Evolutionary conservation across 768 basidiomycete genomes (phyloP).

Genomic region (Collybia sp.): DNA sequence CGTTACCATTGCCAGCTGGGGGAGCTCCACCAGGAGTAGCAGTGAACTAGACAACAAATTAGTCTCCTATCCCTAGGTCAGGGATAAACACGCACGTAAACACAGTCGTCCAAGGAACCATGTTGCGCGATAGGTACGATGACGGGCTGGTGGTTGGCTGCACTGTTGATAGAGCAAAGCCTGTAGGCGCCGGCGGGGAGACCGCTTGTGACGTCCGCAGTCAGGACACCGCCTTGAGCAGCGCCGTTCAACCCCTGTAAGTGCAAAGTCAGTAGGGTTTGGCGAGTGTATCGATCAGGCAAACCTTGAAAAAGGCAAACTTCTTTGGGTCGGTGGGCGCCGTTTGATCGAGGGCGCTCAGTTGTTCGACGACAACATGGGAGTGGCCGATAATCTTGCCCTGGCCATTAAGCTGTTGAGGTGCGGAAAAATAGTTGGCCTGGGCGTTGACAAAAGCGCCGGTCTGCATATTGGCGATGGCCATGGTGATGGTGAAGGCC

Average conservation of each 20-base stretch:
- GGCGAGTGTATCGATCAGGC: not conserved
- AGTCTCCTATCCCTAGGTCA: not conserved
- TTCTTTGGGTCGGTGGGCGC: constrained; percentile 37
- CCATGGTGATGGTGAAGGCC: constrained; percentile 42
- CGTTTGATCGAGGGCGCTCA: constrained; percentile 35
- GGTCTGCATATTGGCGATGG: constrained; percentile 32
- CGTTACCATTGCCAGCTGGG: not conserved
- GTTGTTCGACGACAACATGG: constrained; percentile 47
- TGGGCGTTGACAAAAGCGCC: constrained; percentile 49
- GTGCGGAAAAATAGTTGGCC: constrained; percentile 45
- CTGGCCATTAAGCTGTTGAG: constrained; percentile 40
- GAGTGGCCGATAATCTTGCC: constrained; percentile 47
- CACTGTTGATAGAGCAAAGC: constrained; percentile 51
- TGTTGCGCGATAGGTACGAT: constrained; percentile 59
- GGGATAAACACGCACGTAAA: constrained; percentile 41
- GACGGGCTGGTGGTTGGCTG: constrained; percentile 55
- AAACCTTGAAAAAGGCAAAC: constrained; percentile 50
- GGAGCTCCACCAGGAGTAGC: constrained; percentile 17
- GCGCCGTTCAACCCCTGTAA: constrained; percentile 43
- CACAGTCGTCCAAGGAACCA: constrained; percentile 52
- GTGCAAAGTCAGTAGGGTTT: constrained; percentile 23
- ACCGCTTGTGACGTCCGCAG: constrained; percentile 46
- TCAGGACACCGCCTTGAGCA: constrained; percentile 43
- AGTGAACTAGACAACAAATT: constrained; percentile 24
- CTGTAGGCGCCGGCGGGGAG: constrained; percentile 57